Conservation (phyloP, 805 yeast species). For the Pachysolen tannophilus region DNA sequence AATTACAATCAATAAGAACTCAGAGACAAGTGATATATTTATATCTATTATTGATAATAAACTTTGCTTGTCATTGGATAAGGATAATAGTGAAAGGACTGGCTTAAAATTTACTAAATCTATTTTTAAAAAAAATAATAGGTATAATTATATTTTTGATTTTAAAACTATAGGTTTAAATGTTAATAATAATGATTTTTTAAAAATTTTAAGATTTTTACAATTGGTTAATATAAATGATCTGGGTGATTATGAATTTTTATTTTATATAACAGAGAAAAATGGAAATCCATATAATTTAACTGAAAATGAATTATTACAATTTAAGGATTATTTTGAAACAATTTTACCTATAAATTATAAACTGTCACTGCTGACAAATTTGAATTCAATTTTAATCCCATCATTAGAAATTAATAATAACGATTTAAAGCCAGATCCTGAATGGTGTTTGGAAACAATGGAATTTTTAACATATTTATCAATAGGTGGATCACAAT, state of each 20-base stretch:
- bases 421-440: slow-evolving; percentile 8
- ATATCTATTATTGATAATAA: slow-evolving; percentile 2
- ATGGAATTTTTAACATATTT: slow-evolving; percentile 25
- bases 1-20: background rate
- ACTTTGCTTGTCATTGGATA: slow-evolving; percentile 2
- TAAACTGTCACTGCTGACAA: no score
- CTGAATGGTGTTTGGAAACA: slow-evolving; percentile 14
- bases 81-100: background rate
- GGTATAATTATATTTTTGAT: background rate
- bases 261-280: background rate
- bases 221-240: slow-evolving; percentile 9
- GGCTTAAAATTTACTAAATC: slow-evolving; percentile 4
- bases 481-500: slow-evolving; percentile 17
- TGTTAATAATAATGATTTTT: slow-evolving; percentile 1
- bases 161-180: background rate
- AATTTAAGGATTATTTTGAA: background rate
- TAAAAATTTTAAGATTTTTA: slow-evolving; percentile 4
- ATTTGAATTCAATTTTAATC: no score
- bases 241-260: background rate
- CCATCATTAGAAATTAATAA: background rate
- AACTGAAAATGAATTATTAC: slow-evolving; percentile 51
- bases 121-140: slow-evolving; percentile 1
- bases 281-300: slow-evolving; percentile 82
- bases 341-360: background rate
- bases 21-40: slow-evolving; percentile 1